Evolutionary conservation across 768 basidiomycete genomes (phyloP).

Genomic region (Pulveroboletus frians): DNA sequence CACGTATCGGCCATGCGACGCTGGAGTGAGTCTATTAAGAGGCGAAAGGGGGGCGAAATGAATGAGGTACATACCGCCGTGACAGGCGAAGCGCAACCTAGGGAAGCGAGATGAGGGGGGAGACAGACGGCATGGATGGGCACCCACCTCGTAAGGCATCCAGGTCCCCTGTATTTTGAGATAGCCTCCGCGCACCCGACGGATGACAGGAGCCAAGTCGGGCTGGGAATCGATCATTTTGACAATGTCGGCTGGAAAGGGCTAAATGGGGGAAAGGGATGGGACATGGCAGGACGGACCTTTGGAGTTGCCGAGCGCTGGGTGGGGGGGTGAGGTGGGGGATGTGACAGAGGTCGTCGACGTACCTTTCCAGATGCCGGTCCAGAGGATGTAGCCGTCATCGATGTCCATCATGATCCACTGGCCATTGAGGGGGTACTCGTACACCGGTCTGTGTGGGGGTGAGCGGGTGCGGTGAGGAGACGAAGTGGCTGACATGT

Average conservation of each 20-base stretch:
- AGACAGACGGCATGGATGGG: constrained; percentile 8
- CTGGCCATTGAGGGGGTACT: constrained; percentile 83
- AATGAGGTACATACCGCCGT: constrained; percentile 54
- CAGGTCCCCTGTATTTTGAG: constrained; percentile 92
- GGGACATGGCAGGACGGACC: constrained; percentile 38
- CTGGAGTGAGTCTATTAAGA: constrained; percentile 35
- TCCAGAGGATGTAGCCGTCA: constrained; percentile 89
- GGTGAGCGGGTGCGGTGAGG: constrained; percentile 1
- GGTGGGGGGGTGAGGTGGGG: constrained; percentile 8
- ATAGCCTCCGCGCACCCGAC: constrained; percentile 82
- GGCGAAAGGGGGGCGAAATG: constrained; percentile 2
- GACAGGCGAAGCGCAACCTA: constrained; percentile 77
- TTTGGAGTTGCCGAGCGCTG: constrained; percentile 86
- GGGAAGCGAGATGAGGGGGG: constrained; percentile 21
- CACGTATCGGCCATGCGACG: constrained; percentile 84
- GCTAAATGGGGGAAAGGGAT: constrained; percentile 13
- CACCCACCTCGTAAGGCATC: constrained; percentile 83
- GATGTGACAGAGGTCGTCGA: not conserved
- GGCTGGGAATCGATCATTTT: constrained; percentile 92
- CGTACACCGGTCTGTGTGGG: constrained; percentile 68
- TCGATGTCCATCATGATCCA: constrained; percentile 98
- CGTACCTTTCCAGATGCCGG: constrained; percentile 90
- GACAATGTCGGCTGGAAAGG: constrained; percentile 73
- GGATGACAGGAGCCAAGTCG: constrained; percentile 75
- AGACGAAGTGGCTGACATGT: constrained; percentile 55